These are phyloP conservation scores for Graphilbum fragrans DNA, from an alignment of 2,329 filamentous ascomycete species.

Conservation along the genomic window DNA sequence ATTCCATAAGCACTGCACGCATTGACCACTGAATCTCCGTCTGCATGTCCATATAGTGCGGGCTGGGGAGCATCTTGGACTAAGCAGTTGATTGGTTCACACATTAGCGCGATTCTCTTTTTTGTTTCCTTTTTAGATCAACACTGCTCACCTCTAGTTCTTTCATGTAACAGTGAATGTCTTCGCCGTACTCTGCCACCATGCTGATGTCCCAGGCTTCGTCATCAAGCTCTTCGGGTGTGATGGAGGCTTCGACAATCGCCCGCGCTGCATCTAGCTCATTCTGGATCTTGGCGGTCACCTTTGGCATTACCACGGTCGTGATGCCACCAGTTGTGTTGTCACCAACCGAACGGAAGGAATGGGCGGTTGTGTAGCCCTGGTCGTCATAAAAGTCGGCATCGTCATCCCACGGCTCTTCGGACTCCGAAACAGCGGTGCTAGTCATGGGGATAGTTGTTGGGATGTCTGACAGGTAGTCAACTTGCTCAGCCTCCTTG, in stretches of 20 bases:
- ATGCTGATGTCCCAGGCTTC: conserved; percentile 91
- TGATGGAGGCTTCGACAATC: conserved; percentile 54
- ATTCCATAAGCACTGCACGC: conserved; percentile 94
- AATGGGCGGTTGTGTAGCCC: conserved; percentile 67
- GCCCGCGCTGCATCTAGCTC: conserved; percentile 58
- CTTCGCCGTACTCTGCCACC: conserved; percentile 92
- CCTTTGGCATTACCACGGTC: conserved; percentile 57
- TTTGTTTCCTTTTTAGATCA: neutral
- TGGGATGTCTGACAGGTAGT: conserved; percentile 6
- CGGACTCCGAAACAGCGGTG: conserved; percentile 32
- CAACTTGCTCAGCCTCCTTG: neutral
- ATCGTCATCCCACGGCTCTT: conserved; percentile 72
- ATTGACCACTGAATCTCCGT: conserved; percentile 99
- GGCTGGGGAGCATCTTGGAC: conserved; percentile 54
- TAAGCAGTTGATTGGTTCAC: neutral
- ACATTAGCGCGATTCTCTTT: conserved; percentile 7
- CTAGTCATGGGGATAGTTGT: neutral
- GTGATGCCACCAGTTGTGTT: conserved; percentile 39
- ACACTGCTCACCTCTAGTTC: conserved; percentile 59
- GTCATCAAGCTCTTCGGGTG: conserved; percentile 69
- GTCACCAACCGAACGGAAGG: conserved; percentile 60
- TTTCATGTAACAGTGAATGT: conserved; percentile 89
- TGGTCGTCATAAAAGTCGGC: conserved; percentile 56
- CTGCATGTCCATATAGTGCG: conserved; percentile 94
- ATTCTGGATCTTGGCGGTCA: conserved; percentile 54